These are phyloP conservation scores for Ophiocordyceps robertsii DNA, from an alignment of 2,329 filamentous ascomycete genomes.

Conservation along the genomic window DNA sequence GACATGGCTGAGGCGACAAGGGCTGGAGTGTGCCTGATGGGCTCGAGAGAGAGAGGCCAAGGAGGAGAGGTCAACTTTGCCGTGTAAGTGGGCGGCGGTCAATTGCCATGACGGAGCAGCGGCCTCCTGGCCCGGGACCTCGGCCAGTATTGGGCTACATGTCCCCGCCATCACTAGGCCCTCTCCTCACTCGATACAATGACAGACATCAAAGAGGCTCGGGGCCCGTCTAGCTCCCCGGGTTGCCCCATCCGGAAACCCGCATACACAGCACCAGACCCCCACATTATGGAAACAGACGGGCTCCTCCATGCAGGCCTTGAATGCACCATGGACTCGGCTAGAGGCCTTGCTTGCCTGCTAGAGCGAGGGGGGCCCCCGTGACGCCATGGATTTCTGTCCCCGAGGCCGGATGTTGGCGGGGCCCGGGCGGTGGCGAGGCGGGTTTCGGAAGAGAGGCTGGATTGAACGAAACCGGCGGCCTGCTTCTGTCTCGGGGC, in stretches of 20 bases:
- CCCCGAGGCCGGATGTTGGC: not conserved
- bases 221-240: too few species aligned
- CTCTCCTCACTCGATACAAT: too few species aligned
- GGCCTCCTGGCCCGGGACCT: not conserved
- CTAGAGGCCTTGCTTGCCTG: not conserved
- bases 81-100: not conserved
- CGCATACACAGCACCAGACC: not conserved
- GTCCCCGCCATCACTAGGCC: too few species aligned
- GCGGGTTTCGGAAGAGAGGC: not conserved
- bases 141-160: not conserved
- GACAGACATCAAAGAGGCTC: too few species aligned
- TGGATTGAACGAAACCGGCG: conserved; percentile 3
- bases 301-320: too few species aligned
- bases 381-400: not conserved
- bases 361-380: not conserved
- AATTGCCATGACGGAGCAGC: not conserved
- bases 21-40: too few species aligned
- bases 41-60: too few species aligned
- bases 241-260: not conserved
- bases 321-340: not conserved
- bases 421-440: not conserved
- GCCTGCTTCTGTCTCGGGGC: not conserved
- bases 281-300: not conserved
- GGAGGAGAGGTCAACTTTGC: not conserved
- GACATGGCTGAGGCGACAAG: conserved; percentile 25